Evolutionary conservation across 1,284 basidiomycete species (phyloP), one percentile per base, ranked within the genome.

Genomic region (Mycosarcoma mackinlayi): DNA sequence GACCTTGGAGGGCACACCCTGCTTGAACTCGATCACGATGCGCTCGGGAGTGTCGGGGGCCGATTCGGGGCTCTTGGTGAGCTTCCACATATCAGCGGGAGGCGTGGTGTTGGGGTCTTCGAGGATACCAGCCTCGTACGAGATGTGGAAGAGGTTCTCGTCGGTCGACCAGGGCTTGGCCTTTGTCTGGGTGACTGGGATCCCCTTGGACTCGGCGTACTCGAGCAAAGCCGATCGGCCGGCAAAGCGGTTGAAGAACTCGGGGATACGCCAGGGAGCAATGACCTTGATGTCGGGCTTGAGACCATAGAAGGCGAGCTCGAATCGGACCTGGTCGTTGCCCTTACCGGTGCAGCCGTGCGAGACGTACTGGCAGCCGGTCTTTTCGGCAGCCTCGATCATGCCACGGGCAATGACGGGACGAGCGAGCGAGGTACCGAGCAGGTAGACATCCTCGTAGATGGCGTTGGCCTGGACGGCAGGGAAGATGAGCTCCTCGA

Each of bases 301-400:
- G 79, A 99, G 88, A 56, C 94, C 95, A 84, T 98, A 99, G 87
- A 98, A 99, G 9, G 96, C 94, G 59, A 98, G 90, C 84, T 99
- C 96, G 84, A 98, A 99, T 66, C 96, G 92, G 76, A 99, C 95
- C 86, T 99, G 96, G 85, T 99, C 95, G 84, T 98, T 98, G 57
- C 95, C 95, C 86, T 98, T 98, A 60, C 95, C 95, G 44, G 95
- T 99, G 88, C 95, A 99, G 35, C 95, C 95, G 85, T 98, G 96
- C 34, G 94, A 91, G 73, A 98, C 95, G 83, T 88, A 98, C 84
- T 50, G 62, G 52, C 73, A 75, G 39, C 76, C 67, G 84, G 96
- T 93, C 78, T 86, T 87, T 46, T 91, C 92, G 39, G 96, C 96
- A 54, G 92, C 87, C 56, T 91, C 90, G 76, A 99, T 98, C 96